These are phyloP conservation scores for Chloromonas sp. DNA, from an alignment of 163 green algal genomes.

Conservation along the genomic window DNA sequence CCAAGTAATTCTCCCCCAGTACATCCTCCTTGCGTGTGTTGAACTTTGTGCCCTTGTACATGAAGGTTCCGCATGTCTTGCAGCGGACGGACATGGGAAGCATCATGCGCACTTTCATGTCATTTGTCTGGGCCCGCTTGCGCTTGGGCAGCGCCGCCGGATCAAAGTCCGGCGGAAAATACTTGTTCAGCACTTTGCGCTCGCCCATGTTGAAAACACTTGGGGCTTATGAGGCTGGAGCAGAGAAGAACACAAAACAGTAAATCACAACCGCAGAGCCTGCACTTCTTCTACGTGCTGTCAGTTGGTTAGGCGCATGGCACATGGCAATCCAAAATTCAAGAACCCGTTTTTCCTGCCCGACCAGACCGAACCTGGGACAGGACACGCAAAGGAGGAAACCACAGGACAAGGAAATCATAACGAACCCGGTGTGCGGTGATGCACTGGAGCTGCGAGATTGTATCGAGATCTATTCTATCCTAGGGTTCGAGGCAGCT, in stretches of 20 bases:
- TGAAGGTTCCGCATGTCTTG: constrained; percentile 94
- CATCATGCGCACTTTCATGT: constrained; percentile 98
- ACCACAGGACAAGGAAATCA: too few species aligned
- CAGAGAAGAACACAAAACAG: background rate
- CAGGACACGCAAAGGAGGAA: too few species aligned
- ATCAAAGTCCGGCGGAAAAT: constrained; percentile 97
- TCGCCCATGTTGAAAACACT: constrained; percentile 30
- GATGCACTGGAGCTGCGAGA: too few species aligned
- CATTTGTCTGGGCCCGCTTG: constrained; percentile 75
- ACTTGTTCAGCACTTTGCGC: constrained; percentile 88
- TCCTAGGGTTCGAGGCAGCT: too few species aligned
- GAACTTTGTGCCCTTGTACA: constrained; percentile 99
- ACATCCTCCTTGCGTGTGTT: constrained; percentile 96
- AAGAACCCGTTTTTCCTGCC: background rate
- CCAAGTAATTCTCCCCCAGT: constrained; percentile 86
- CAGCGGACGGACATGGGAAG: constrained; percentile 96
- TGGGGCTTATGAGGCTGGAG: background rate
- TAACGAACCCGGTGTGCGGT: too few species aligned
- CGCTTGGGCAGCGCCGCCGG: constrained; percentile 80
- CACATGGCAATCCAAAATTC: too few species aligned
- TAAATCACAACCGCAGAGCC: background rate
- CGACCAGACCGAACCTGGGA: too few species aligned
- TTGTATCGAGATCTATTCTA: too few species aligned
- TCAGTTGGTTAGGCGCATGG: too few species aligned
- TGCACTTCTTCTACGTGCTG: too few species aligned